Evolutionary conservation across 805 yeast species (phyloP), one percentile per base, ranked within the genome.

Genomic region (Limtongozyma cylindracea): DNA sequence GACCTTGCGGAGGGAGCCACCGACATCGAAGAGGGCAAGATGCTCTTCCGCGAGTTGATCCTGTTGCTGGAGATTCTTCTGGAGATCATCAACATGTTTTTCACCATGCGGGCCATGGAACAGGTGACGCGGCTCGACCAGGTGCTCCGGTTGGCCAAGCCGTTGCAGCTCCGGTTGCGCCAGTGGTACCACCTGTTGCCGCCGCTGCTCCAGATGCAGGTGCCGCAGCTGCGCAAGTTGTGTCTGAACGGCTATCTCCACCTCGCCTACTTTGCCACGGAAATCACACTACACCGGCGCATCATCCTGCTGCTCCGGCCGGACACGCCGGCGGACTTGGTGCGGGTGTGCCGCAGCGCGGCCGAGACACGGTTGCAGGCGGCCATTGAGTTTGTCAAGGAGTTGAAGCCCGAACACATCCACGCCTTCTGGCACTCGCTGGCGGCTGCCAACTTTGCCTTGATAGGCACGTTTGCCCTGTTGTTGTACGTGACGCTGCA

Each of bases 401-500:
- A 65, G 27, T 52, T 82, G 39, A 69, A 67, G 31, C 69, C 72
- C 7, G 92, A 78, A 31, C 91, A 78, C 35, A 55, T 77, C 21
- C 82, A 69, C 37, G 64, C 91, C 8, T 80, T 78, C 40, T 82
- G 94, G 94, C 88, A 76, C 43, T 62, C 80, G 2, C 63, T 80
- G 2, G 61, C 92, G 0, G 56, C 88, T 0, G 56, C 72, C 9
- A 77, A 76, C 35, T 63, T 82, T 29, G 65, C 91, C 5, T 44
- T 76, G 17, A 76, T 80, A 18, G 94, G 93, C 2, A 63, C 84
- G 0, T 82, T 82, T 53, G 92, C 93, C 0, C 69, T 91, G 0
- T 49, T 82, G 8, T 45, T 82, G 24, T 74, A 59, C 33, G 68
- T 70, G 10, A 72, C 93, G 0, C 49, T 88, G 2, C 40, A 53